Base-by-base conservation (phyloP, 352 stramenopile genomes). In the Aphanomyces euteiches region DNA sequence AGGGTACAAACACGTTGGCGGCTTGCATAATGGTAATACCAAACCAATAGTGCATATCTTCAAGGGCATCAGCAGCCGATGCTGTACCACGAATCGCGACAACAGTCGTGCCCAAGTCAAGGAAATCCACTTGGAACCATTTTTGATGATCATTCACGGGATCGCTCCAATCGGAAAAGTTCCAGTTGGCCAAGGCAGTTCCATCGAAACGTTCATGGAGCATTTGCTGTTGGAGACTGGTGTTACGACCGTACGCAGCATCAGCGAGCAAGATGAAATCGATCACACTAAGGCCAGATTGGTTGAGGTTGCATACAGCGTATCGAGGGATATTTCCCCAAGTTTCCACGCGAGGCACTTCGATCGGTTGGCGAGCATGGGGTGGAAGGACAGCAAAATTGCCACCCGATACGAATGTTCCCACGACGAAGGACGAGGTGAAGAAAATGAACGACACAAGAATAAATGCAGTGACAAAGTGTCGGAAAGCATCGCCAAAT, bases 31-130 rank as follows among this genome's bases (percentile, higher is more conserved):
- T 85, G 57, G 77, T 89, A 57, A 95, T 87, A 19, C 86, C 88
- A 54, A 95, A 93, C 86, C 88, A 93, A 67, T 81, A 95, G 73
- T 95, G 86, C 19, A 95, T 75, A 59, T 95, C 88, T 56, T 95
- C 86, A 39, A 95, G 84, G 28, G 85, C 88, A 56, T 95, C 88
- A 0, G 85, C 88, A 13, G 82, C 87, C 10, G 87, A 92, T 37
- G 87, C 87, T 39, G 87, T 95, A 63, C 87, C 85, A 43, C 87
- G 83, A 61, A 95, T 84, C 0, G 86, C 87, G 37, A 95, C 79
- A 43, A 95, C 84, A 19, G 87, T 95, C 77, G 93, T 88, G 79
- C 92, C 93, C 71, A 91, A 84, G 1, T 74, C 79, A 13, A 82
- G 81, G 68, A 95, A 95, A 74, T 82, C 92, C 56, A 93, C 78